Evolutionary conservation across 108 stramenopile species (phyloP), one percentile per base, ranked within the genome.

Genomic region (Skeletonema tropicum): DNA sequence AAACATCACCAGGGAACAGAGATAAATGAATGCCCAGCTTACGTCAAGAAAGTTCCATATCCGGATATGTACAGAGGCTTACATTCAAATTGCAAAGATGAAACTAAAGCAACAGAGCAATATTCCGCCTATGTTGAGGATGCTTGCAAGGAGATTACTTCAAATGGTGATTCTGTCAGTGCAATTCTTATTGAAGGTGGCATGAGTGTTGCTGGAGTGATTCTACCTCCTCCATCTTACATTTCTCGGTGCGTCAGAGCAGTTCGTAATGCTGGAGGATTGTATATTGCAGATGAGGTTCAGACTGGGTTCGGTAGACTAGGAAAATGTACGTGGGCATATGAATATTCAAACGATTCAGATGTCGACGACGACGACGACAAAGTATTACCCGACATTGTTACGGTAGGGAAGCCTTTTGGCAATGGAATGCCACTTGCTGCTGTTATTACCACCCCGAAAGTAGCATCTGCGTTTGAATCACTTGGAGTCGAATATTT

Each of bases 221-320:
- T 97, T 31, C 68, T 97, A 36, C 94, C 92, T 38, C 97, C 98
- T 6, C 57, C 71, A 62, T 85, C 85, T 0, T 99, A 96, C 75
- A 48, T 99, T 32, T 45, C 38, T 17, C 57, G 55, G 9, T 87
- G 89, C 65, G 91, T 89, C 45, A 73, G 75, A 13, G 86, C 90
- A 6, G 97, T 99, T 14, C 95, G 94, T 26, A 64, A 68, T 2
- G 79, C 83, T 17, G 98, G 98, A 15, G 98, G 97, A 5, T 66
- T 99, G n/a, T 96, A 89, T 77, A 95, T 99, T 71, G 97, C 97
- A 4, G 98, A 99, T 86, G 98, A 99, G 77, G 96, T 99, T 11
- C 98, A 99, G 79, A 96, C 96, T 31, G 98, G 97, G 13, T 97
- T 99, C 86, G 97, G 97, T 31, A 77, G 98, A 15, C 64, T 92